Percentiles rank a stretch among this genome's conserved stretches.
These are phyloP conservation scores for Chlamydomonas sphaeroides DNA, from an alignment of 139 green algal species.

Conservation along the genomic window DNA sequence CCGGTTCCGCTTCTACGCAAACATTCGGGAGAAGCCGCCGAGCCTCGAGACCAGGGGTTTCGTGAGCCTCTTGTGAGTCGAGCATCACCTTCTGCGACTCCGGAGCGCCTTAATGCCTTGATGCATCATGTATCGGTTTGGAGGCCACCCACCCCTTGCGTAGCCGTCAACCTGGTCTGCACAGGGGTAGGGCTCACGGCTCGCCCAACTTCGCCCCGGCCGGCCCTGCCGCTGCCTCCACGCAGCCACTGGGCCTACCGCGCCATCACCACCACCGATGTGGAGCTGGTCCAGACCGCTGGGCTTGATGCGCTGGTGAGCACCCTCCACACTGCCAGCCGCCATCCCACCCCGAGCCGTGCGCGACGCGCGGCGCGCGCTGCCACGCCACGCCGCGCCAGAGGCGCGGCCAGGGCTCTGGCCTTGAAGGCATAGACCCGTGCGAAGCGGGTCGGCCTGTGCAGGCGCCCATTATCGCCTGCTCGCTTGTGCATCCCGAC, in stretches of 20 bases:
- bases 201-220: background rate
- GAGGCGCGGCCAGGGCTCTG: background rate
- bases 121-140: background rate
- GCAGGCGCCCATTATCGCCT: too few relatives aligned
- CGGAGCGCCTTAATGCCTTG: too few relatives aligned
- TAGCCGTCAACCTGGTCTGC: background rate
- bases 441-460: too few relatives aligned
- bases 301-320: conserved; percentile 44
- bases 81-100: background rate
- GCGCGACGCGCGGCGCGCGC: too few relatives aligned
- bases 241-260: conserved; percentile 32
- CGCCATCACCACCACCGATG: conserved; percentile 21
- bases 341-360: too few relatives aligned
- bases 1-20: background rate
- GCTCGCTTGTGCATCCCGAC: too few relatives aligned
- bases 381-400: too few relatives aligned
- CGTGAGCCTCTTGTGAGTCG: background rate
- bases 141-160: background rate
- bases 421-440: background rate
- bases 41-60: background rate
- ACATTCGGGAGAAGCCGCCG: background rate
- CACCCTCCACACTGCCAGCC: too few relatives aligned
- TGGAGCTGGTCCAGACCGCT: background rate
- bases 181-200: too few relatives aligned
- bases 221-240: background rate